These are phyloP conservation scores for Fusarium musae DNA, from an alignment of 2,329 filamentous ascomycete genomes.

Conservation along the genomic window DNA sequence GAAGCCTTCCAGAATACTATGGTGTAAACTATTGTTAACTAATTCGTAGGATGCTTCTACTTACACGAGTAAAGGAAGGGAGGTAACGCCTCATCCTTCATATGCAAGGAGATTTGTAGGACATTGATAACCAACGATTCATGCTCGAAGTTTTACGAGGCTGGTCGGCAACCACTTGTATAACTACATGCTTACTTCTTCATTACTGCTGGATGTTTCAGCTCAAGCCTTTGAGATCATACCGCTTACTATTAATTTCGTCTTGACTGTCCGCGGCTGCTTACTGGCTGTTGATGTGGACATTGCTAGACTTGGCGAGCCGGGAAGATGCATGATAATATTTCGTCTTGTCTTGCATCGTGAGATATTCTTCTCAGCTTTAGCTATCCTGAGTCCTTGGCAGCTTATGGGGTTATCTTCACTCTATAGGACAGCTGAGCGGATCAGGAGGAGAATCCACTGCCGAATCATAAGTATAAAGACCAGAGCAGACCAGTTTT, in stretches of 20 bases:
- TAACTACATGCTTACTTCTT: neutral
- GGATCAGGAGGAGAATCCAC: neutral
- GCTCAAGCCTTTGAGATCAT: neutral
- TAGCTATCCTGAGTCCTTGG: neutral
- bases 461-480: neutral
- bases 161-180: no score
- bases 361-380: neutral
- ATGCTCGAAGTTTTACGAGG: neutral
- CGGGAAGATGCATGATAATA: neutral
- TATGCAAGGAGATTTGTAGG: accelerated
- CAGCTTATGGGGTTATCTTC: neutral
- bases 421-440: accelerated
- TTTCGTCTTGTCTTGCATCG: neutral
- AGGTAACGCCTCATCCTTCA: accelerated
- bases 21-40: accelerated
- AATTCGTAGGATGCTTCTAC: accelerated
- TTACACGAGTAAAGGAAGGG: accelerated
- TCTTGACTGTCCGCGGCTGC: accelerated
- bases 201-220: neutral
- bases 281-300: neutral
- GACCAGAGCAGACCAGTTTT: accelerated
- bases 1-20: neutral
- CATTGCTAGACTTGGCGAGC: neutral
- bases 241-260: neutral
- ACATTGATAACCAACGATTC: no score